A percentile compares a stretch with the other conserved stretches of the same genome.
Evolutionary conservation across 2,329 filamentous ascomycete genomes (phyloP).

Genomic region (Fusarium floridanum): DNA sequence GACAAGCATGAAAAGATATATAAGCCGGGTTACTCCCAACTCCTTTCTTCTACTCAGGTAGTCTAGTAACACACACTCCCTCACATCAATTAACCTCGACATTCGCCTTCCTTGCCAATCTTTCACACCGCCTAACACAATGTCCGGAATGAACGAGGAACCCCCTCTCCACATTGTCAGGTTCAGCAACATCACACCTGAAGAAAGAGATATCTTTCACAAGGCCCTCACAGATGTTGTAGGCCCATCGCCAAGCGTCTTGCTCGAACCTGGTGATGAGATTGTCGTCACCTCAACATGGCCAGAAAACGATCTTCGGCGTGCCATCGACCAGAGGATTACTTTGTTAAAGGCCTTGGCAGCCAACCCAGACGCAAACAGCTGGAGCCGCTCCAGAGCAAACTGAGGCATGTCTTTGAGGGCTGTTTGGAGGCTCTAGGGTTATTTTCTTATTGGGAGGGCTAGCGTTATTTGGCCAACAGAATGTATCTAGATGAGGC

Average conservation of each 20-base stretch:
- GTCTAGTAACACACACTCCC: background rate
- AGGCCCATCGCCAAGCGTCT: background rate
- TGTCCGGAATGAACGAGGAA: background rate
- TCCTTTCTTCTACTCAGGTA: background rate
- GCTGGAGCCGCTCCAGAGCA: too few species aligned
- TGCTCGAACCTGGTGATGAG: background rate
- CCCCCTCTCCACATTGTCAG: background rate
- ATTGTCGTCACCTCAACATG: background rate
- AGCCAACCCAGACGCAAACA: too few species aligned
- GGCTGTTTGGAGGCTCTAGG: background rate
- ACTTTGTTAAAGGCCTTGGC: background rate
- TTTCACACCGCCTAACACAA: background rate
- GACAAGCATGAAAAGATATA: background rate
- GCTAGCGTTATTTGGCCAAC: background rate
- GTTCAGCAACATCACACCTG: background rate
- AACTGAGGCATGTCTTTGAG: too few species aligned
- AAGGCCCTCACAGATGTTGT: background rate
- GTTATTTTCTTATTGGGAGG: background rate
- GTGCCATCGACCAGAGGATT: background rate
- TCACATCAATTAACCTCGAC: background rate
- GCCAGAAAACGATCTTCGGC: background rate
- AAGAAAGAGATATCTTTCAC: background rate
- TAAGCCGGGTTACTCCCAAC: background rate
- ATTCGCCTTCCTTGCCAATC: background rate
- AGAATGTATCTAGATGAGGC: background rate